These are phyloP conservation scores for Castanea crenata DNA, from an alignment of 306 rosid species.

Conservation along the genomic window DNA sequence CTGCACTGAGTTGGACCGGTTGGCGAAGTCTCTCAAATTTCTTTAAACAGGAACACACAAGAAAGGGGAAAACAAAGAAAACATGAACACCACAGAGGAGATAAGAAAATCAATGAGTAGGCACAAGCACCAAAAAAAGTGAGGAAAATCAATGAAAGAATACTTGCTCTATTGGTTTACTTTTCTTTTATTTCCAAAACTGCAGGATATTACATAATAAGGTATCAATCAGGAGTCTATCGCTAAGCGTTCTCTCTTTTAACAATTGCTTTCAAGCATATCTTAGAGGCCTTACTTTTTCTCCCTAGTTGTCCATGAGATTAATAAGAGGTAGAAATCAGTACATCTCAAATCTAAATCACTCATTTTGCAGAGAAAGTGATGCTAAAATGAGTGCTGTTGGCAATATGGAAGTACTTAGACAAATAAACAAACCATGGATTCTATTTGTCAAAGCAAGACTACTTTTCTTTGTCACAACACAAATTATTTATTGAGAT, in stretches of 20 bases:
- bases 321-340: conserved; percentile 1
- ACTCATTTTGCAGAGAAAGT: conserved; percentile 5
- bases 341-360: neutral
- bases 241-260: neutral
- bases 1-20: no score
- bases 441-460: conserved; percentile 1
- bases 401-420: neutral
- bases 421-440: neutral
- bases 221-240: neutral
- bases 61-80: no score
- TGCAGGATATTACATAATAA: neutral
- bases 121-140: no score
- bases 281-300: no score
- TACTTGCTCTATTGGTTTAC: conserved; percentile 24
- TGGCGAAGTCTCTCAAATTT: no score
- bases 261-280: neutral
- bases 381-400: conserved; percentile 10
- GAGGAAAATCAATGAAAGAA: neutral
- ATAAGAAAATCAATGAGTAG: no score
- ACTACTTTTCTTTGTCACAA: neutral
- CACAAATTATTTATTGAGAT: neutral
- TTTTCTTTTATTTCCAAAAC: conserved; percentile 1
- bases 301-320: no score
- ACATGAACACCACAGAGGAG: no score
- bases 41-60: no score